phyloP scores from a whole-genome alignment of 2,329 filamentous ascomycete species.

The Aotearoamyces nothofagi region DNA sequence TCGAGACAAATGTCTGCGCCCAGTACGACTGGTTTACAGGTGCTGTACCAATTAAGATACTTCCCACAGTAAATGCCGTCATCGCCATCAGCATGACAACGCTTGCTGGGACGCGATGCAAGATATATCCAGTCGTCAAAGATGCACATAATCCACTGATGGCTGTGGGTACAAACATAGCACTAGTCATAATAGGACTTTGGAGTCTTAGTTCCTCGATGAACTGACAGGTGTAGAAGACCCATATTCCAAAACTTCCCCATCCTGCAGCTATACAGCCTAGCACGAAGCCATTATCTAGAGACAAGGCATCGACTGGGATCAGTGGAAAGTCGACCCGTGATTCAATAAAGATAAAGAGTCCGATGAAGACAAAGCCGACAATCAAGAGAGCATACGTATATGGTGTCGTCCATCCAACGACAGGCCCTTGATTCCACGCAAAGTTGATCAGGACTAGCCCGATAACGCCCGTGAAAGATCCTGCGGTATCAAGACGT shows the following conservation, averaged over 20 bases:
- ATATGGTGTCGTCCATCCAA: slow-evolving; percentile 14
- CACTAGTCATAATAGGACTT: slow-evolving; percentile 13
- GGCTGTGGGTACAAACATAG: slow-evolving; percentile 12
- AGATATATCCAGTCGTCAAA: slow-evolving; percentile 16
- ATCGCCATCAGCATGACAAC: slow-evolving; percentile 18
- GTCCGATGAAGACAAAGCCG: slow-evolving; percentile 2
- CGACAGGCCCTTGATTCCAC: slow-evolving; percentile 25
- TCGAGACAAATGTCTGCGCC: slow-evolving; percentile 42
- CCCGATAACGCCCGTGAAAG: slow-evolving; percentile 28
- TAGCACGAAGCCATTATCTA: slow-evolving; percentile 5
- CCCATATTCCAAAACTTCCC: slow-evolving; percentile 6
- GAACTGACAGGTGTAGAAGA: slow-evolving; percentile 5
- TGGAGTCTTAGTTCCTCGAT: slow-evolving; percentile 10
- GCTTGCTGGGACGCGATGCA: slow-evolving; percentile 12
- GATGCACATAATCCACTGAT: slow-evolving; percentile 14
- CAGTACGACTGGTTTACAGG: slow-evolving; percentile 34
- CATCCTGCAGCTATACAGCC: slow-evolving; percentile 6
- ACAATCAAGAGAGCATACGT: slow-evolving; percentile 3
- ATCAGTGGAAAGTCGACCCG: slow-evolving; percentile 14
- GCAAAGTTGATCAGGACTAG: slow-evolving; percentile 40
- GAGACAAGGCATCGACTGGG: slow-evolving; percentile 22
- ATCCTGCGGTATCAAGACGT: slow-evolving; percentile 26
- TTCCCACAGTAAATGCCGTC: slow-evolving; percentile 16
- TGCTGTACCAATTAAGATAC: slow-evolving; percentile 9
- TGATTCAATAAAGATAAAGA: slow-evolving; percentile 3